Conservation (phyloP, 2,329 filamentous ascomycete species). For the Aspergillus melleus region DNA sequence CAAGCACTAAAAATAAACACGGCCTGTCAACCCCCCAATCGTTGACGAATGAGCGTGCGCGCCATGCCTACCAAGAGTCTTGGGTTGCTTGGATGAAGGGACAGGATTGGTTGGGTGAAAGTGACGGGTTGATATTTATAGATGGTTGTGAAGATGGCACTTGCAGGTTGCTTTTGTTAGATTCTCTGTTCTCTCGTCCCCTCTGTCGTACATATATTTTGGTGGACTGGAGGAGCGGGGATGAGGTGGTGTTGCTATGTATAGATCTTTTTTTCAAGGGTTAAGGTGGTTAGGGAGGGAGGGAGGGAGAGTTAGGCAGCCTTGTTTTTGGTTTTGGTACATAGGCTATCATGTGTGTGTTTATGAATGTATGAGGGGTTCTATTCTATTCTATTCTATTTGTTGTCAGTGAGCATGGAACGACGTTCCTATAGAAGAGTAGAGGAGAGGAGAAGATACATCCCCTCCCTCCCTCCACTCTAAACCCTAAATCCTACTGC, state of each 20-base stretch:
- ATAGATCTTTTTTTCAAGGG: background rate
- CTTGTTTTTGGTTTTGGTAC: background rate
- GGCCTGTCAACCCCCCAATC: background rate
- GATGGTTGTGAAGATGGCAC: background rate
- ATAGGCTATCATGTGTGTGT: too few relatives aligned
- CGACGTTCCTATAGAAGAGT: too few relatives aligned
- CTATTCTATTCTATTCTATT: too few relatives aligned
- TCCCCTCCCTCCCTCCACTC: too few relatives aligned
- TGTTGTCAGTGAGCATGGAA: too few relatives aligned
- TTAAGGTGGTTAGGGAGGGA: background rate
- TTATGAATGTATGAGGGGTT: too few relatives aligned
- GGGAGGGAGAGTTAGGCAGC: background rate
- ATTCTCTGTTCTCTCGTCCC: too few relatives aligned
- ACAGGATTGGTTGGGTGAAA: background rate
- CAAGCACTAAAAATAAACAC: conserved; percentile 11
- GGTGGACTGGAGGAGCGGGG: too few relatives aligned
- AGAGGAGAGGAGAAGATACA: too few relatives aligned
- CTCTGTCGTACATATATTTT: too few relatives aligned
- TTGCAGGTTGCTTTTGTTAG: background rate
- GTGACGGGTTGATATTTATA: background rate
- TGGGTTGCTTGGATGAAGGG: background rate
- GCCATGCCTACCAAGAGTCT: background rate
- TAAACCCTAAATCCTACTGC: background rate
- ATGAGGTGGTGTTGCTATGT: background rate
- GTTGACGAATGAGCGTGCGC: background rate